Evolutionary conservation across 768 basidiomycete genomes (phyloP), one percentile per base, ranked within the genome.

Genomic region (Kondoa malvinella): DNA sequence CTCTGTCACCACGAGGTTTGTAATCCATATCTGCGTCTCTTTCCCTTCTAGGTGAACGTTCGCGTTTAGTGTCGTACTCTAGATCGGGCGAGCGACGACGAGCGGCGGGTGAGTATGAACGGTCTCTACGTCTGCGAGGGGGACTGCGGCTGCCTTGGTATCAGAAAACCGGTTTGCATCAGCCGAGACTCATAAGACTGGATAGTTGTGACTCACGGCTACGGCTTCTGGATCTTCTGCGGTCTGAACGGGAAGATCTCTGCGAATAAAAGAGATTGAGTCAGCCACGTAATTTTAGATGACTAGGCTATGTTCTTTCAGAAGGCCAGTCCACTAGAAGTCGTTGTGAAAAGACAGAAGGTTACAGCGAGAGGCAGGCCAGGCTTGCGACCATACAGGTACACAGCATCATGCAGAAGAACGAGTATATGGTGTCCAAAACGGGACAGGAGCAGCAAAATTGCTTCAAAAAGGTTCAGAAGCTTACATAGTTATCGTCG

Each of bases 11-110:
- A 17, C 50, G 57, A 4, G 40, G 56, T 34, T 75, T 79, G 30
- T 57, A 30, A 32, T 21, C 25, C 62, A 21, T 64, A 16, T 34
- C 40, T 17, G 32, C 34, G 32, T 65, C 68, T 69, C 68, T 87
- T 87, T 70, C 86, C 80, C 73, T 80, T 78, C n/a, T 63, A 66
- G 14, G 34, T 65, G 65, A 16, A 33, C 62, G 50, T 79, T 77
- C n/a, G n/a, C n/a, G n/a, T n/a, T n/a, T n/a, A n/a, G n/a, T n/a
- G n/a, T n/a, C n/a, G n/a, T n/a, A n/a, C n/a, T n/a, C n/a, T n/a
- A n/a, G n/a, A n/a, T n/a, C n/a, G 26, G 65, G 33, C n/a, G 65
- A 61, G 25, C 56, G 66, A 62, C 58, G 66, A 32, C 33, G 65
- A 59, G 65, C 31, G n/a, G 65, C 12, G 8, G 40, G 40, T 50